A percentile compares a stretch with the other conserved stretches of the same genome.
phyloP scores from a whole-genome alignment of 1,139 yeast species.

The Scheffersomyces illinoinensis region DNA sequence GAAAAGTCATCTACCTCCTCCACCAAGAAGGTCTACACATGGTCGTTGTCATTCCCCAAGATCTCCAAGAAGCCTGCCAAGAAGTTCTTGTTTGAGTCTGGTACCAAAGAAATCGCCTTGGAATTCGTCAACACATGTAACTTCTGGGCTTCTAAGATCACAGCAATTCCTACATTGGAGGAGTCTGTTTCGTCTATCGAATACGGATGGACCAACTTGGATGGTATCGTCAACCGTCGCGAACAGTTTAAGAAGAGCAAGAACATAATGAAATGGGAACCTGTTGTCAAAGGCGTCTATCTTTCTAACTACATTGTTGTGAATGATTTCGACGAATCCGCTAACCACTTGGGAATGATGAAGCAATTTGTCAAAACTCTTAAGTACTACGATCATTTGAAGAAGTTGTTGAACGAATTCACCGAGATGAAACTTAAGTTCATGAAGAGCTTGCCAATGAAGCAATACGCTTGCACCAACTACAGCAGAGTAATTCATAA shows the following conservation, averaged over 20 bases:
- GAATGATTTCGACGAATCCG: conserved; percentile 18
- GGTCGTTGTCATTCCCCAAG: conserved; percentile 45
- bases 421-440: conserved; percentile 32
- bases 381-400: conserved; percentile 44
- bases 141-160: conserved; percentile 86
- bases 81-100: conserved; percentile 55
- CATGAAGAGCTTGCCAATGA: conserved; percentile 27
- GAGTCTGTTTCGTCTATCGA: conserved; percentile 71
- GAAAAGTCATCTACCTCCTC: conserved; percentile 22
- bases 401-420: conserved; percentile 38
- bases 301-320: conserved; percentile 36
- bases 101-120: conserved; percentile 66
- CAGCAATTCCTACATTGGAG: conserved; percentile 70
- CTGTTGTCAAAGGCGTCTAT: conserved; percentile 43
- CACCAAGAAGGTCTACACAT: conserved; percentile 19
- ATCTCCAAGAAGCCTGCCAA: conserved; percentile 33
- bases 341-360: conserved; percentile 46
- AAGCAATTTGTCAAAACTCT: conserved; percentile 47
- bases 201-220: conserved; percentile 74
- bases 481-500: conserved; percentile 36
- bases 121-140: conserved; percentile 79
- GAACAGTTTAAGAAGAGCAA: conserved; percentile 37
- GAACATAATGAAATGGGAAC: conserved; percentile 43
- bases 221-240: conserved; percentile 31
- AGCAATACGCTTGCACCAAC: conserved; percentile 33